phyloP scores from a whole-genome alignment of 163 green algal genomes.

The Scenedesmus sp. region DNA sequence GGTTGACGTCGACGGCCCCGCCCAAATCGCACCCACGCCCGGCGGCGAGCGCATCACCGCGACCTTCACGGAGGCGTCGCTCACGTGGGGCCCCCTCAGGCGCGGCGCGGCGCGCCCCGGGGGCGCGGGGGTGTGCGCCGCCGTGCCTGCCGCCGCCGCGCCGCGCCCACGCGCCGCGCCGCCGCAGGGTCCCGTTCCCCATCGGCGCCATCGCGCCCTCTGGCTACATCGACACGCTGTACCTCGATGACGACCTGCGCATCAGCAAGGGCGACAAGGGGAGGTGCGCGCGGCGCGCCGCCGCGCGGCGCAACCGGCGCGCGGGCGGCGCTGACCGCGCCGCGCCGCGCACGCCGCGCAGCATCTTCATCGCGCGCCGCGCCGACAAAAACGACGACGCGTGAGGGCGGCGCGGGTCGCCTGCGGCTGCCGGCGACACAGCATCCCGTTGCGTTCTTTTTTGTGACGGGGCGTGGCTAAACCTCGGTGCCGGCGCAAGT shows the following conservation, averaged over 20 bases:
- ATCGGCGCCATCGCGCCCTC: slow-evolving; percentile 27
- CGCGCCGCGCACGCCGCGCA: too few species aligned
- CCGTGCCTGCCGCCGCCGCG: not conserved
- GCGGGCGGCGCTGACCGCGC: too few species aligned
- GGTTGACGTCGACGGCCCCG: slow-evolving; percentile 37
- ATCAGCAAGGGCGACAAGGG: slow-evolving; percentile 41
- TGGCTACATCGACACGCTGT: slow-evolving; percentile 47
- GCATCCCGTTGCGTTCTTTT: too few species aligned
- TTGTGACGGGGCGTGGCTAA: too few species aligned
- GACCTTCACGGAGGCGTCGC: slow-evolving; percentile 38
- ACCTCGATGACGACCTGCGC: slow-evolving; percentile 42
- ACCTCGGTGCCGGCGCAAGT: too few species aligned
- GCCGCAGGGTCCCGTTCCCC: slow-evolving; percentile 38
- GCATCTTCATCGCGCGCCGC: slow-evolving; percentile 24
- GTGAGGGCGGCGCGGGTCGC: too few species aligned
- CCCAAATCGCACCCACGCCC: slow-evolving; percentile 8
- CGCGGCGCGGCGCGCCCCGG: too few species aligned
- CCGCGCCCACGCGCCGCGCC: too few species aligned
- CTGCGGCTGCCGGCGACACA: too few species aligned
- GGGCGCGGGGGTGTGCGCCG: too few species aligned
- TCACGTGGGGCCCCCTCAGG: slow-evolving; percentile 32
- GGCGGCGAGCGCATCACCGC: slow-evolving; percentile 22
- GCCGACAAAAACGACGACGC: slow-evolving; percentile 32
- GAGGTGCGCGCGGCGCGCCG: too few species aligned
- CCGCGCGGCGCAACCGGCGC: too few species aligned